Conservation (phyloP, 2,329 filamentous ascomycete species). For the Xylariaceae sp. region DNA sequence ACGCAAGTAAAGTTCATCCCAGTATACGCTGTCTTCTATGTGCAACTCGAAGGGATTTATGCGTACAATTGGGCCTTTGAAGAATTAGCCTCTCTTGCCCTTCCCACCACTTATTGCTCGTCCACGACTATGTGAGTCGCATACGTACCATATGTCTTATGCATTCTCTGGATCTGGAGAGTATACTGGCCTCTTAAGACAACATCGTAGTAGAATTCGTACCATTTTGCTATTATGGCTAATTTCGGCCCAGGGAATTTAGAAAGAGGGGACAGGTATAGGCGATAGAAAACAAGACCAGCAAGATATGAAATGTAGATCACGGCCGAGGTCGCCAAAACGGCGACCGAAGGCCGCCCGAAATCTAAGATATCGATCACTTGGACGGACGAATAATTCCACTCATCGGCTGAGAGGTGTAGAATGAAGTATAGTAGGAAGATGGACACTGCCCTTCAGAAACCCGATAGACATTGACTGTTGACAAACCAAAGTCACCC, state of each 20-base stretch:
- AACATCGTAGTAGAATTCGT: background rate
- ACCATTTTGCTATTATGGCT: background rate
- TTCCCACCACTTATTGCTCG: background rate
- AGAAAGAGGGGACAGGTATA: background rate
- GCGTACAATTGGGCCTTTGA: slow-evolving; percentile 7
- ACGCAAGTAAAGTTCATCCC: slow-evolving; percentile 7
- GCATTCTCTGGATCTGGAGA: slow-evolving; percentile 4
- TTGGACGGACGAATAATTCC: no score
- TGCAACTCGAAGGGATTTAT: slow-evolving; percentile 10
- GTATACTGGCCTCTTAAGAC: background rate
- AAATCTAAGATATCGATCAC: no score
- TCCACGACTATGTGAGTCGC: background rate
- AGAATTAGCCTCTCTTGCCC: background rate
- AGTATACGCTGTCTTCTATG: slow-evolving; percentile 5
- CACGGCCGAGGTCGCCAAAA: no score
- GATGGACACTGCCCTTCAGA: no score
- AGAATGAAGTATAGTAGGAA: no score
- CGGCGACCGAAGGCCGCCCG: no score
- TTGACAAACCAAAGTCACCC: no score
- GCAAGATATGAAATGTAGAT: background rate
- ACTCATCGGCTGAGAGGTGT: no score
- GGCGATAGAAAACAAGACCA: background rate
- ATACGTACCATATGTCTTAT: slow-evolving; percentile 8
- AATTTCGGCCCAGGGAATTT: background rate
- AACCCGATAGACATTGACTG: no score